These are phyloP conservation scores for Gloeopeniophorella convolvens DNA, from an alignment of 768 basidiomycete genomes.

Conservation along the genomic window DNA sequence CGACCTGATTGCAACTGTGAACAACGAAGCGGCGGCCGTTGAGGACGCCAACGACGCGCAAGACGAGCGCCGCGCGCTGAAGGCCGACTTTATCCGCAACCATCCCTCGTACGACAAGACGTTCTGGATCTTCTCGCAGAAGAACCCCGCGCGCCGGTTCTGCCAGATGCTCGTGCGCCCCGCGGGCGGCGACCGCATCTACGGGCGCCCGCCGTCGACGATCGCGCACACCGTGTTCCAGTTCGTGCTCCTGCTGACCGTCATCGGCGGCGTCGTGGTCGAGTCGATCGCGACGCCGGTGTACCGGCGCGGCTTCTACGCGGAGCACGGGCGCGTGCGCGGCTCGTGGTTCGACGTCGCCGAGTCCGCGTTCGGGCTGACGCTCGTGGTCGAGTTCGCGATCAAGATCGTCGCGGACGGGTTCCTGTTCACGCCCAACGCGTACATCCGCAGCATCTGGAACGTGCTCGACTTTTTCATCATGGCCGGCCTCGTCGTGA, in stretches of 20 bases:
- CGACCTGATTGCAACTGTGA: conserved; percentile 61
- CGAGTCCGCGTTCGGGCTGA: conserved; percentile 63
- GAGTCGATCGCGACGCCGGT: conserved; percentile 79
- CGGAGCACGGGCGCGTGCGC: conserved; percentile 48
- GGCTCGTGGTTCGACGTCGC: conserved; percentile 84
- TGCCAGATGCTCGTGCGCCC: conserved; percentile 85
- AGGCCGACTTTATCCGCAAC: conserved; percentile 80
- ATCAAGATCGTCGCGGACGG: conserved; percentile 94
- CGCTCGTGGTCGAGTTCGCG: conserved; percentile 72
- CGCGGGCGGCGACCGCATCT: conserved; percentile 79
- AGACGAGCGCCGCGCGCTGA: conserved; percentile 66
- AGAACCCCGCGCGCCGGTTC: conserved; percentile 58
- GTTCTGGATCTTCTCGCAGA: conserved; percentile 85
- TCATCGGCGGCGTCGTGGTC: conserved; percentile 76
- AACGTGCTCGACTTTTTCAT: conserved; percentile 87
- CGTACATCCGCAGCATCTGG: conserved; percentile 89
- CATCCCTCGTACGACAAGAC: conserved; percentile 88
- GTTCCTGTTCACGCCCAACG: conserved; percentile 84
- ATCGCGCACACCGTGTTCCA: conserved; percentile 69
- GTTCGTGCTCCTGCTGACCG: conserved; percentile 61
- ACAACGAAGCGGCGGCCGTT: conserved; percentile 41
- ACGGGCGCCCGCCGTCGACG: conserved; percentile 64
- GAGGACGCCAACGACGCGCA: conserved; percentile 56
- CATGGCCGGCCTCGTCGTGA: conserved; percentile 69
- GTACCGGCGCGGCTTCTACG: conserved; percentile 72